phyloP scores from a whole-genome alignment of 176 grass and related monocot genomes.

The Typha latifolia region DNA sequence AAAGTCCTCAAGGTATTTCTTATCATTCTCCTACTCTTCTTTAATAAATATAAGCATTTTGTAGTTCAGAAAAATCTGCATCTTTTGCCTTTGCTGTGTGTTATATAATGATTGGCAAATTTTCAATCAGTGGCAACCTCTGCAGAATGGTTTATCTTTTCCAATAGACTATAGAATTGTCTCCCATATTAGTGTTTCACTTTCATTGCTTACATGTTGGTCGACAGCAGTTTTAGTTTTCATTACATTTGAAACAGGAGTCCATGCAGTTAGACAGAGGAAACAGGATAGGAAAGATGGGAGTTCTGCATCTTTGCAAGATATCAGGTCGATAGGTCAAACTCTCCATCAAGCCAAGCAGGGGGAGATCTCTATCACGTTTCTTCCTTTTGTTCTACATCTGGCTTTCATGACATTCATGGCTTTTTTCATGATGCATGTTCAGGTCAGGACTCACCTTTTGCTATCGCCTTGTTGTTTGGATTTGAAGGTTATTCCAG shows the following conservation, averaged over 20 bases:
- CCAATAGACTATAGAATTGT: no score
- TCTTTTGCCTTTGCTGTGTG: not conserved
- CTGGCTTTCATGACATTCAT: conserved; percentile 67
- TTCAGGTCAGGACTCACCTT: conserved; percentile 52
- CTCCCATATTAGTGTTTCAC: no score
- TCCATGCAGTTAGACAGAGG: conserved; percentile 41
- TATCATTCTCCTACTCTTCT: not conserved
- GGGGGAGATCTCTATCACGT: conserved; percentile 24
- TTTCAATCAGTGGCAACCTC: not conserved
- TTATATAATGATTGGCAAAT: not conserved
- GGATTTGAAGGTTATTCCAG: not conserved
- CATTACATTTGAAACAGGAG: conserved; percentile 26
- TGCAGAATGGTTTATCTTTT: not conserved
- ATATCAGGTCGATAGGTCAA: conserved; percentile 7
- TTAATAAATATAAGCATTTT: not conserved
- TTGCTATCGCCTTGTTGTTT: not conserved
- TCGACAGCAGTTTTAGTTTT: conserved; percentile 10
- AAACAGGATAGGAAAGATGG: conserved; percentile 20
- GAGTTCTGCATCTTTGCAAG: conserved; percentile 18
- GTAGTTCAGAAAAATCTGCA: not conserved
- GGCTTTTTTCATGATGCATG: conserved; percentile 83
- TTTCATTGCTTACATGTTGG: not conserved
- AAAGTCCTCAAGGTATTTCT: conserved; percentile 31
- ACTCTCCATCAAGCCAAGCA: conserved; percentile 22
- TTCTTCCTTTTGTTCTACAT: conserved; percentile 83